A percentile compares a stretch with the other conserved stretches of the same genome.
phyloP scores from a whole-genome alignment of 208 protist species.

The Leptomonas pyrrhocoris region DNA sequence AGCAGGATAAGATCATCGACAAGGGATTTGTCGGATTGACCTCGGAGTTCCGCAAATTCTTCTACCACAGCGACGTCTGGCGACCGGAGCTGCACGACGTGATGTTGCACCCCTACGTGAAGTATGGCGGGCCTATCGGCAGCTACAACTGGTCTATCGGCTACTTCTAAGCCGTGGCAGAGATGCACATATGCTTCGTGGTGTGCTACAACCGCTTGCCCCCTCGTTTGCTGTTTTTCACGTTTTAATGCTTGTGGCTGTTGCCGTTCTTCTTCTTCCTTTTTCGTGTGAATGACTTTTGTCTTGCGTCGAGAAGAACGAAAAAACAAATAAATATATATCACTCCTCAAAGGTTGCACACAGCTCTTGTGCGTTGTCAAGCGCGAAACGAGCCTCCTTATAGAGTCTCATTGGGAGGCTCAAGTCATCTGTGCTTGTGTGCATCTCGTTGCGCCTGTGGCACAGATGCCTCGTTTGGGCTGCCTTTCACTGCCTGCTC shows the following conservation, averaged over 20 bases:
- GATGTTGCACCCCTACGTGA: slow-evolving; percentile 86
- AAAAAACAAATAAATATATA: no score
- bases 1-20: slow-evolving; percentile 89
- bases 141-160: slow-evolving; percentile 93
- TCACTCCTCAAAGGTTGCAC: no score
- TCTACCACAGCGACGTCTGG: slow-evolving; percentile 94
- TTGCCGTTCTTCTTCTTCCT: no score
- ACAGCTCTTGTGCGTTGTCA: no score
- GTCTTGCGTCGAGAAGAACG: no score
- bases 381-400: no score
- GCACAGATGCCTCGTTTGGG: no score
- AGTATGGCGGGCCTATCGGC: slow-evolving; percentile 81
- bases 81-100: slow-evolving; percentile 87
- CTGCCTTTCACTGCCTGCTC: no score
- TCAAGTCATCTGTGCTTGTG: no score
- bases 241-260: neutral
- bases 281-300: no score
- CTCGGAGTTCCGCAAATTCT: slow-evolving; percentile 91
- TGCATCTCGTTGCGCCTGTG: no score
- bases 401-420: no score
- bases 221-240: slow-evolving; percentile 16
- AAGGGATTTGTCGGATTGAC: slow-evolving; percentile 92
- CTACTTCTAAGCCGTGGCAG: slow-evolving; percentile 64
- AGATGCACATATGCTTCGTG: neutral
- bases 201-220: neutral